A percentile compares a stretch with the other conserved stretches of the same genome.
These are phyloP conservation scores for Urtica urens DNA, from an alignment of 306 rosid species.

Conservation along the genomic window DNA sequence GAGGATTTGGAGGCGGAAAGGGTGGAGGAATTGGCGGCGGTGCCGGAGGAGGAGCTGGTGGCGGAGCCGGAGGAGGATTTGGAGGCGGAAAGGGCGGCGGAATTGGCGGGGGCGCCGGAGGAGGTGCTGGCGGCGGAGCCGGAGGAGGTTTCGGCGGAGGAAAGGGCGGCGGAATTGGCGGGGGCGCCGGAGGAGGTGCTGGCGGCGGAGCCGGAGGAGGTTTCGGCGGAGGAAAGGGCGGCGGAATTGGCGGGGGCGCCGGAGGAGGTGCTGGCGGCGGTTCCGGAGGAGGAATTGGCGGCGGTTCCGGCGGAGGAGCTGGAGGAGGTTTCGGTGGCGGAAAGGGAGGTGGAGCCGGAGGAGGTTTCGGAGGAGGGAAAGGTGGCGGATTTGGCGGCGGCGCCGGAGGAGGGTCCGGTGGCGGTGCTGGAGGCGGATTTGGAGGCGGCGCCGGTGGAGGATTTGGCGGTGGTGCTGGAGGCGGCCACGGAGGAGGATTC, in stretches of 20 bases:
- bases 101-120: neutral
- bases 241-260: constrained; percentile 20
- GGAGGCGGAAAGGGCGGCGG: neutral
- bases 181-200: neutral
- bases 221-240: constrained; percentile 3
- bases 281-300: constrained; percentile 16
- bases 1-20: neutral
- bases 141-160: constrained; percentile 1
- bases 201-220: constrained; percentile 11
- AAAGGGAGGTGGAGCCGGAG: constrained; percentile 13
- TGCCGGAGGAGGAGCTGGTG: neutral
- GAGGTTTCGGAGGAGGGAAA: neutral
- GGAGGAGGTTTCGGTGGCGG: constrained; percentile 16
- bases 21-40: constrained; percentile 6
- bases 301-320: constrained; percentile 13
- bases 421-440: neutral
- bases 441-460: constrained; percentile 3
- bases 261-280: constrained; percentile 17
- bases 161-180: neutral
- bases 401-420: constrained; percentile 6
- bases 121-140: neutral
- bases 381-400: constrained; percentile 15
- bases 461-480: neutral
- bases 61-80: constrained; percentile 3
- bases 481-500: too few species aligned